phyloP scores from a whole-genome alignment of 2,329 filamentous ascomycete species.

The Aspergillus latus region DNA sequence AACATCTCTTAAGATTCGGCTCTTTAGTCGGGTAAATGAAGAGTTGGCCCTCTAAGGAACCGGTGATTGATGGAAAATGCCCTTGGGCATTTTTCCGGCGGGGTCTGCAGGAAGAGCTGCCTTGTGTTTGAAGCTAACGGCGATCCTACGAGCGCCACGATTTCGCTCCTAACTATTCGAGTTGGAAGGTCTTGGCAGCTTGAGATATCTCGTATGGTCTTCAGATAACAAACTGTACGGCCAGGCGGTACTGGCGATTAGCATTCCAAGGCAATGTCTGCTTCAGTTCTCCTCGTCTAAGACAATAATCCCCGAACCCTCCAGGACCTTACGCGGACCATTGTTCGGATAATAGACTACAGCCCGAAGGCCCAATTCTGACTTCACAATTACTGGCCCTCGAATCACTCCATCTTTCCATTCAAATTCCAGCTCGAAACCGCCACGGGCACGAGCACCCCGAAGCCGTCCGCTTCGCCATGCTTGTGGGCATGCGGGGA shows the following conservation, averaged over 20 bases:
- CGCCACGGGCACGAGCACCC: conserved; percentile 38
- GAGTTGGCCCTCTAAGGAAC: background rate
- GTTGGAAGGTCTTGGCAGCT: too few species aligned
- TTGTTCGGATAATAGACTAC: conserved; percentile 23
- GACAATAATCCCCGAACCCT: conserved; percentile 10
- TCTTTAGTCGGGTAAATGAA: conserved; percentile 11
- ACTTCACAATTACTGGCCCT: conserved; percentile 18
- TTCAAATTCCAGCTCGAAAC: conserved; percentile 39
- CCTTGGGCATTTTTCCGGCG: conserved; percentile 12
- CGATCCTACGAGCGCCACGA: conserved; percentile 4
- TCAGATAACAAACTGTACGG: too few species aligned
- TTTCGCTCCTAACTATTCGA: background rate
- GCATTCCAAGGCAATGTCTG: background rate
- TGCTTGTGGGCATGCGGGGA: conserved; percentile 41
- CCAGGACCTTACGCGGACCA: conserved; percentile 17
- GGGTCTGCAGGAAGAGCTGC: conserved; percentile 5
- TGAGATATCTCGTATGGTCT: too few species aligned
- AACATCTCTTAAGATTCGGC: background rate
- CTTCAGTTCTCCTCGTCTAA: conserved; percentile 4
- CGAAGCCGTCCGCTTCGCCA: conserved; percentile 38
- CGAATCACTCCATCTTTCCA: conserved; percentile 34
- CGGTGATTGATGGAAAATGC: conserved; percentile 14
- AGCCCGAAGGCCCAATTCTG: conserved; percentile 16
- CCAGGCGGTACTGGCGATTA: too few species aligned
- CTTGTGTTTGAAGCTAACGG: background rate